phyloP scores from a whole-genome alignment of 176 grass and related monocot species.

The Oryza australiensis region DNA sequence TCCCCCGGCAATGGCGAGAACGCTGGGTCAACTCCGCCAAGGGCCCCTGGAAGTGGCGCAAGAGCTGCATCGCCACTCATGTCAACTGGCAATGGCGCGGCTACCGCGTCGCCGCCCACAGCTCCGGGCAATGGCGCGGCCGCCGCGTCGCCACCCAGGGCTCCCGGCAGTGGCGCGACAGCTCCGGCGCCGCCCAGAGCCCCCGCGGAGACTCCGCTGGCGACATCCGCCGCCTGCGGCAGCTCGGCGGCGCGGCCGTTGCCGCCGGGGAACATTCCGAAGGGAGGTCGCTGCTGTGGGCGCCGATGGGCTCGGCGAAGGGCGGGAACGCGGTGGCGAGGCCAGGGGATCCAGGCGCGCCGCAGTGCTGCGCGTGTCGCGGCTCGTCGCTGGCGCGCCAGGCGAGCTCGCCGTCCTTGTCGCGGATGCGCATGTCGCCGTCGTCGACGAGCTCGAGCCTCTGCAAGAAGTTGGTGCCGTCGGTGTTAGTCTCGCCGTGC shows the following conservation, averaged over 20 bases:
- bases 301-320: constrained; percentile 63
- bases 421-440: constrained; percentile 87
- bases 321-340: constrained; percentile 52
- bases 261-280: constrained; percentile 38
- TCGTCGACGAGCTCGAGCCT: constrained; percentile 84
- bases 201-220: neutral
- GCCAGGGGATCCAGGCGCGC: constrained; percentile 62
- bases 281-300: constrained; percentile 48
- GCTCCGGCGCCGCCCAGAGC: neutral
- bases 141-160: neutral
- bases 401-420: constrained; percentile 81
- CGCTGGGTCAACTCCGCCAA: neutral
- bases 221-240: constrained; percentile 33
- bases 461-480: constrained; percentile 63
- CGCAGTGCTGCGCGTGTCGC: constrained; percentile 63
- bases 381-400: constrained; percentile 81
- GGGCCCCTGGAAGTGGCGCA: neutral
- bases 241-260: constrained; percentile 32
- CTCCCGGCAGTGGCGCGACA: neutral
- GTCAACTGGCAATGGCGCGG: neutral
- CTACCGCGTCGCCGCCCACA: neutral
- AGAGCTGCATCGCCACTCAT: neutral
- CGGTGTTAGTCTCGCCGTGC: constrained; percentile 57
- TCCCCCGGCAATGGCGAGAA: neutral
- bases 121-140: neutral